Conservation (phyloP, 2,329 filamentous ascomycete species). For the Laburnicola sp. region DNA sequence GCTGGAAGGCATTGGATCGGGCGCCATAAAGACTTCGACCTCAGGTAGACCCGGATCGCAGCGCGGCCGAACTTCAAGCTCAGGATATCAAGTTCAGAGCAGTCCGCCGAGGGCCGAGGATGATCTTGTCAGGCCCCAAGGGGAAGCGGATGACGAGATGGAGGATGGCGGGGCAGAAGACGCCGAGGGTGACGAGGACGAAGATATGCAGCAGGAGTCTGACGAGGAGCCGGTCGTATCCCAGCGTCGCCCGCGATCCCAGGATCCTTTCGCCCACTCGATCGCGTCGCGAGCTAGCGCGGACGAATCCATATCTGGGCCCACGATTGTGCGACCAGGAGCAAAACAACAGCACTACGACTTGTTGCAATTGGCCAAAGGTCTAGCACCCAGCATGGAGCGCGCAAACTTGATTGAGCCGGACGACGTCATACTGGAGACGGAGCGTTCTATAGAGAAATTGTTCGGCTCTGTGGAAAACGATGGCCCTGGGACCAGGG, state of each 20-base stretch:
- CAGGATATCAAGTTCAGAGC: constrained; percentile 40
- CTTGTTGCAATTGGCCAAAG: constrained; percentile 72
- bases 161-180: constrained; percentile 29
- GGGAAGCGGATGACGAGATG: constrained; percentile 42
- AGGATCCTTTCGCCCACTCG: constrained; percentile 36
- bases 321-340: constrained; percentile 30
- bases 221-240: constrained; percentile 49
- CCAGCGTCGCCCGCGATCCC: constrained; percentile 30
- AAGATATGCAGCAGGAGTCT: constrained; percentile 40
- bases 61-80: constrained; percentile 32
- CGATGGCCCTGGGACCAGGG: constrained; percentile 37
- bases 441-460: constrained; percentile 66
- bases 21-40: constrained; percentile 32
- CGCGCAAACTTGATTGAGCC: constrained; percentile 68
- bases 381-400: constrained; percentile 61
- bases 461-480: constrained; percentile 40
- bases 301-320: constrained; percentile 25
- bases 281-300: constrained; percentile 44
- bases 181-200: constrained; percentile 33
- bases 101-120: constrained; percentile 39
- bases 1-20: constrained; percentile 34
- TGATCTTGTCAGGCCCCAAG: constrained; percentile 31
- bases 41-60: constrained; percentile 31
- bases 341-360: constrained; percentile 59
- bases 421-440: constrained; percentile 71